Conservation (phyloP, 176 grass and related monocot genomes). For the Eragrostis curvula region DNA sequence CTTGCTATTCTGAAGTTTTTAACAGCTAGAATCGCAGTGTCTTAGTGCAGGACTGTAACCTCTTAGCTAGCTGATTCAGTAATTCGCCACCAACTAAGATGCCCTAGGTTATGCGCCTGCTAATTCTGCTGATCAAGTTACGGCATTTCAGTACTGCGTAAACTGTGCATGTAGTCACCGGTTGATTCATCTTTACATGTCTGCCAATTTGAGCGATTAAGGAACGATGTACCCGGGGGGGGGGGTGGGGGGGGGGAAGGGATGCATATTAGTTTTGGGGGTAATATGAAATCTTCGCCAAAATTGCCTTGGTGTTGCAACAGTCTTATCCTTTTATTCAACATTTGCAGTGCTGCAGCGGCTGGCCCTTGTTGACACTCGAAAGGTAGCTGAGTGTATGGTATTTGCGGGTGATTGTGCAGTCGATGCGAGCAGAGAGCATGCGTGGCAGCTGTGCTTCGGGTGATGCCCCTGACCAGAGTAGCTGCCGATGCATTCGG, state of each 20-base stretch:
- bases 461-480: slow-evolving; percentile 96
- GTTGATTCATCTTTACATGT: slow-evolving; percentile 20
- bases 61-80: slow-evolving; percentile 26
- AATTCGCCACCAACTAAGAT: slow-evolving; percentile 32
- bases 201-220: neutral
- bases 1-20: slow-evolving; percentile 37
- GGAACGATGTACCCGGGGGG: too few relatives aligned
- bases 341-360: slow-evolving; percentile 51
- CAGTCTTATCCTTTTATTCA: slow-evolving; percentile 14
- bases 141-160: neutral
- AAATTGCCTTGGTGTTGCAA: slow-evolving; percentile 20
- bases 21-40: neutral
- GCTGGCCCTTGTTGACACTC: slow-evolving; percentile 24
- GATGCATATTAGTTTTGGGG: neutral
- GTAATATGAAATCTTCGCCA: slow-evolving; percentile 13
- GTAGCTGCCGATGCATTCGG: slow-evolving; percentile 87
- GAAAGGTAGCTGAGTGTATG: slow-evolving; percentile 42
- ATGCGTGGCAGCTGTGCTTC: slow-evolving; percentile 90
- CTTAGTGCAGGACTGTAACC: slow-evolving; percentile 12
- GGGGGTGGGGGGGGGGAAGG: too few relatives aligned
- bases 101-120: neutral
- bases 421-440: slow-evolving; percentile 83
- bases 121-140: slow-evolving; percentile 30
- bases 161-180: neutral
- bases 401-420: slow-evolving; percentile 65